Percentiles rank a stretch among this genome's conserved stretches.
Evolutionary conservation across 805 yeast genomes (phyloP).

Genomic region (Candida xyloterini): DNA sequence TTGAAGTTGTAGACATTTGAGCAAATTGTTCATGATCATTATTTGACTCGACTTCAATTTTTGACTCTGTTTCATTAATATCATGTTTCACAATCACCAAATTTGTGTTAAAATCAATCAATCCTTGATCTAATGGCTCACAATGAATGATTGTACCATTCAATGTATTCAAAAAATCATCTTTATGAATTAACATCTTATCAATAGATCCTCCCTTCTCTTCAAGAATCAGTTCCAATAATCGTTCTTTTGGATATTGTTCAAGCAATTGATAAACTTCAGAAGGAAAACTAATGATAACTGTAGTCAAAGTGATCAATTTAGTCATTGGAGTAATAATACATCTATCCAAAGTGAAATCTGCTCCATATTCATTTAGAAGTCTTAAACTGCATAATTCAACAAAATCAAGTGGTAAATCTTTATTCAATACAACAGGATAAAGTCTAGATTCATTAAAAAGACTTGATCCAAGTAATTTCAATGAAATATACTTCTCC

Average conservation of each 20-base stretch:
- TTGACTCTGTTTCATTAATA: not conserved
- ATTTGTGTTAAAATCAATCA: slow-evolving; percentile 43
- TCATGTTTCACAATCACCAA: slow-evolving; percentile 47
- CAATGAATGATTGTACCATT: slow-evolving; percentile 55
- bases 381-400: slow-evolving; percentile 39
- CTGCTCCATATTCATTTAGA: slow-evolving; percentile 34
- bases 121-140: slow-evolving; percentile 76
- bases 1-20: slow-evolving; percentile 10
- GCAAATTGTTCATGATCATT: slow-evolving; percentile 6
- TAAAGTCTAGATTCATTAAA: slow-evolving; percentile 33
- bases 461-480: slow-evolving; percentile 25
- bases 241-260: slow-evolving; percentile 32
- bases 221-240: slow-evolving; percentile 34
- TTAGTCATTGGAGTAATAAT: slow-evolving; percentile 35
- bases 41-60: slow-evolving; percentile 9
- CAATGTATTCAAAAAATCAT: slow-evolving; percentile 40
- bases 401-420: slow-evolving; percentile 31
- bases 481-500: slow-evolving; percentile 18
- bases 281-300: slow-evolving; percentile 43
- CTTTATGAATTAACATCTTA: slow-evolving; percentile 36
- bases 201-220: slow-evolving; percentile 29
- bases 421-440: slow-evolving; percentile 31
- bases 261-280: slow-evolving; percentile 45
- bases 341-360: slow-evolving; percentile 43
- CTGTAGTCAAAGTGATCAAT: slow-evolving; percentile 32